Conservation (phyloP, 2,329 filamentous ascomycete species). For the Aspergillus fumigatiaffinis region DNA sequence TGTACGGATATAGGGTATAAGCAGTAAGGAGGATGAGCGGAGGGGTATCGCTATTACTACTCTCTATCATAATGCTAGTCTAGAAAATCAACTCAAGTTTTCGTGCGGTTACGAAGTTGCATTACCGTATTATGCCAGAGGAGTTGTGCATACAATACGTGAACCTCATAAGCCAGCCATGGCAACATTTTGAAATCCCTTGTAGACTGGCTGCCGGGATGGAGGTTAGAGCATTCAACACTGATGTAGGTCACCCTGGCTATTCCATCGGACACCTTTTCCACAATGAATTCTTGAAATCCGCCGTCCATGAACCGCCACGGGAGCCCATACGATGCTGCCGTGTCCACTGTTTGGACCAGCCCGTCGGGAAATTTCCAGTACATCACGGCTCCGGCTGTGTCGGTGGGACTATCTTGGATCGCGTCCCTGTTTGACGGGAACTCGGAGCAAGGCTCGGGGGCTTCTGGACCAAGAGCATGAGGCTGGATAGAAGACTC, state of each 20-base stretch:
- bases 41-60: neutral
- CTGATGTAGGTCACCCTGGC: slow-evolving; percentile 7
- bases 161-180: slow-evolving; percentile 7
- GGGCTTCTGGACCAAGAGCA: neutral
- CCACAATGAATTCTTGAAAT: slow-evolving; percentile 11
- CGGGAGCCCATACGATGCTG: slow-evolving; percentile 6
- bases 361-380: slow-evolving; percentile 4
- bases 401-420: neutral
- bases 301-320: slow-evolving; percentile 13
- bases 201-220: neutral
- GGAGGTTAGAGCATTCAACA: slow-evolving; percentile 4
- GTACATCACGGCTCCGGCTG: neutral
- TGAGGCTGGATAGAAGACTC: neutral
- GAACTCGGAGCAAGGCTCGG: neutral
- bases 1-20: neutral
- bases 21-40: neutral
- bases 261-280: slow-evolving; percentile 3
- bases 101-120: neutral
- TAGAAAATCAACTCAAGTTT: neutral
- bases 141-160: slow-evolving; percentile 10
- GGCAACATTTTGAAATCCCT: slow-evolving; percentile 8
- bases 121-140: neutral
- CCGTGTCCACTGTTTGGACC: neutral
- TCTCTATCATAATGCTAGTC: neutral
- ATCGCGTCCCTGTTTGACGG: neutral